Base-by-base conservation (phyloP, 768 basidiomycete genomes). In the Lactifluus hygrophoroides region DNA sequence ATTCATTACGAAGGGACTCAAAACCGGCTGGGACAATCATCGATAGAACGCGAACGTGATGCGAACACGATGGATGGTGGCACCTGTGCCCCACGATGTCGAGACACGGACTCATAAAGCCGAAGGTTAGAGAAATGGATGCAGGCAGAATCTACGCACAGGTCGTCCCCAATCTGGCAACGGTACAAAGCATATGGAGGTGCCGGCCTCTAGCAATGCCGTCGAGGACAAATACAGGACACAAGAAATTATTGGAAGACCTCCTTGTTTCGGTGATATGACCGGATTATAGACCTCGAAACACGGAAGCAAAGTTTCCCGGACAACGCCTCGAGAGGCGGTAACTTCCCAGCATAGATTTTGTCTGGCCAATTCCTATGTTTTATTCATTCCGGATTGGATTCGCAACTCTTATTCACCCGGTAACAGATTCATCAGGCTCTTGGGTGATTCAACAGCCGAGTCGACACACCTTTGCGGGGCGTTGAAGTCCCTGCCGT, bases 251-350 rank as follows among this genome's bases (percentile, higher is more conserved):
- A 27, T 34, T 38, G 51, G 44, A 51, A 45, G 50, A 16, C 35
- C 50, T n/a, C 43, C 38, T 32, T 1, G 21, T 3, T 45, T 54
- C 34, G 53, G 21, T 45, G 53, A 54, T 32, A 44, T 30, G 51
- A 43, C 23, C 44, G 43, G 53, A 38, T 8, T 55, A 46, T 45
- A 28, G 13, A 27, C 37, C 37, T 30, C 46, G 46, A 58, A 58
- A 52, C 50, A 46, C 45, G 57, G 37, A 45, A 37, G 28, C 38
- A 46, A 58, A 17, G 52, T 34, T 34, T 54, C 38, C 25, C 45
- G 45, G 46, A 48, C 21, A 6, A 34, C 43, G 27, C 30, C 32
- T 34, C 30, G 30, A 25, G 28, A 25, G 37, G 34, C 27, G 34
- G 34, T 27, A 34, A 44, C 50, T 57, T 57, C 43, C 51, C 25